These are phyloP conservation scores for Zizania latifolia DNA, from an alignment of 176 grass and related monocot species.

Conservation along the genomic window DNA sequence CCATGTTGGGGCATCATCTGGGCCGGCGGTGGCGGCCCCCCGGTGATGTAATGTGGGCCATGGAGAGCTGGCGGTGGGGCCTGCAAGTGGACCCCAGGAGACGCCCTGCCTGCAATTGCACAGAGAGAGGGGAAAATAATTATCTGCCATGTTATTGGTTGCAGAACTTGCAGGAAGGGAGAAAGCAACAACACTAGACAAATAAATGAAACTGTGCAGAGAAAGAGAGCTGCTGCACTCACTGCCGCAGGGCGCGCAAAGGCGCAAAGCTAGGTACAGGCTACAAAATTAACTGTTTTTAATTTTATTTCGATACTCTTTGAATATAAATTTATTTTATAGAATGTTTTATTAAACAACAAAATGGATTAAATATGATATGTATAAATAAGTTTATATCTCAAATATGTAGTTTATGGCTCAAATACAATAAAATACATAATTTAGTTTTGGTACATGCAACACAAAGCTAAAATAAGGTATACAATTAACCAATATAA, in stretches of 20 bases:
- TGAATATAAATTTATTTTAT: no score
- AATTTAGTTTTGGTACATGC: no score
- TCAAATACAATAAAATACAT: no score
- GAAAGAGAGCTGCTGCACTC: neutral
- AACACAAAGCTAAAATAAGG: no score
- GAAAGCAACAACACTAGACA: neutral
- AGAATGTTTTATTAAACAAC: no score
- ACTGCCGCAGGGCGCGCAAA: neutral
- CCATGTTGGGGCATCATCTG: constrained; percentile 38
- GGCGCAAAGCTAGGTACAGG: no score
- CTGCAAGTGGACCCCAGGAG: constrained; percentile 29
- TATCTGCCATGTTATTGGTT: constrained; percentile 12
- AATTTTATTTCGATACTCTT: no score
- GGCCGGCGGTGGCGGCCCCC: constrained; percentile 30
- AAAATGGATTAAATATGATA: no score
- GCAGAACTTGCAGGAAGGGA: neutral
- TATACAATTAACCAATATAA: no score
- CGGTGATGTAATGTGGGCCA: constrained; percentile 36
- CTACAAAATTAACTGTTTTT: neutral
- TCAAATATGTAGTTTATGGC: no score
- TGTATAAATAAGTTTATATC: no score
- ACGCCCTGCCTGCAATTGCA: constrained; percentile 27
- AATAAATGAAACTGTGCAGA: constrained; percentile 15
- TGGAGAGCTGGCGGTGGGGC: constrained; percentile 17
- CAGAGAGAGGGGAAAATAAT: neutral